Conservation (phyloP, 805 yeast genomes). For the Lipomyces oligophaga region DNA sequence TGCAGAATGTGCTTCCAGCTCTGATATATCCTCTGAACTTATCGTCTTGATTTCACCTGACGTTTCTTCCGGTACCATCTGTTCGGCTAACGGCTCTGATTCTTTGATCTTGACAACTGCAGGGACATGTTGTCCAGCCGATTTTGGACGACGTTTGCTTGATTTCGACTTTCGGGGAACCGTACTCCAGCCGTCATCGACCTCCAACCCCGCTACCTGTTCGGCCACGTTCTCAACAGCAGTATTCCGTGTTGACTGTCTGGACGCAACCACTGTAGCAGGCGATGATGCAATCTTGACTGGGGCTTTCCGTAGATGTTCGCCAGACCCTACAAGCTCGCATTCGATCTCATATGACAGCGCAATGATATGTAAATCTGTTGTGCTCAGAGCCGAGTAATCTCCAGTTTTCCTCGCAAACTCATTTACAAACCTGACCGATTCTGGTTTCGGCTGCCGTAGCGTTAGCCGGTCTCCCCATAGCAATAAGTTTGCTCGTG, state of each 20-base stretch:
- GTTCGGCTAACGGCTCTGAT: no score
- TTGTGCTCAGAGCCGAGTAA: conserved; percentile 75
- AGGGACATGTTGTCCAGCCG: background rate
- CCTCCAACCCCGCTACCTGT: background rate
- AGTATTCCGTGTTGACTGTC: background rate
- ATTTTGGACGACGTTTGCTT: background rate
- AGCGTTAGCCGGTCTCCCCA: conserved; percentile 69
- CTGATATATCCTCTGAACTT: background rate
- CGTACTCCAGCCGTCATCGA: conserved; percentile 25
- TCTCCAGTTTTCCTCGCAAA: conserved; percentile 92
- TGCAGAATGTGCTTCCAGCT: background rate
- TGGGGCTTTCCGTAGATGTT: conserved; percentile 67
- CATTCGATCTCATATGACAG: conserved; percentile 81
- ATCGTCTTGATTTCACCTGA: background rate
- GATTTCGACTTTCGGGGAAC: conserved; percentile 8
- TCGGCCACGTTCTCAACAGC: background rate
- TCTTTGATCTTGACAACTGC: background rate
- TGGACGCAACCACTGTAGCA: background rate
- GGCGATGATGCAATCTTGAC: conserved; percentile 43
- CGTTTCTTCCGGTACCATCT: background rate
- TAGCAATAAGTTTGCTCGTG: conserved; percentile 69
- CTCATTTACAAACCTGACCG: conserved; percentile 54
- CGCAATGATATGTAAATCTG: conserved; percentile 91
- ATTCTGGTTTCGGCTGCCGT: conserved; percentile 71
- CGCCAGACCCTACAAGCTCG: conserved; percentile 63